A percentile compares a stretch with the other conserved stretches of the same genome.
These are phyloP conservation scores for Flammula alnicola DNA, from an alignment of 1,284 basidiomycete genomes.

Conservation along the genomic window DNA sequence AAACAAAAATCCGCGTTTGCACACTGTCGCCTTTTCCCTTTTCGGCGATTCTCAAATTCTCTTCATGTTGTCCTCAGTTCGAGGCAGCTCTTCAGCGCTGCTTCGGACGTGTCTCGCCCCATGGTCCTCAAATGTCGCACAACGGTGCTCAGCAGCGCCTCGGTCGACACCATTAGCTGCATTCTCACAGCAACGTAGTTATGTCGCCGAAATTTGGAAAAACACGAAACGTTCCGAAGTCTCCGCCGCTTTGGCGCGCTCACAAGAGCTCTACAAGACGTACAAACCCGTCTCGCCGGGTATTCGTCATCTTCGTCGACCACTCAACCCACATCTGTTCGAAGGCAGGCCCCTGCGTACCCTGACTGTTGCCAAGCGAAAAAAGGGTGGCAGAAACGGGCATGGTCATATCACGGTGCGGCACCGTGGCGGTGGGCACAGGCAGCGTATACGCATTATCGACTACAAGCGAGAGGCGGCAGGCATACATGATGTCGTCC, in stretches of 20 bases:
- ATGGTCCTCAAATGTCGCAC: too few relatives aligned
- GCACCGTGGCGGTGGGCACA: constrained; percentile 91
- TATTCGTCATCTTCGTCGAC: constrained; percentile 86
- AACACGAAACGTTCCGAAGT: constrained; percentile 36
- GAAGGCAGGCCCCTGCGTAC: constrained; percentile 82
- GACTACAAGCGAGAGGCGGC: constrained; percentile 84
- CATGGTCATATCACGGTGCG: constrained; percentile 90
- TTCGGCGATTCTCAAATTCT: constrained; percentile 20
- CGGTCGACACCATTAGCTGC: constrained; percentile 14
- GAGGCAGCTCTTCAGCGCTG: constrained; percentile 36
- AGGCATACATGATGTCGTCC: constrained; percentile 87
- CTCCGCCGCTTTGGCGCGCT: constrained; percentile 42
- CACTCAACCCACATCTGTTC: constrained; percentile 84
- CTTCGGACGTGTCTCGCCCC: constrained; percentile 35
- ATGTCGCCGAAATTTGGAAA: constrained; percentile 44
- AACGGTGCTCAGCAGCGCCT: too few relatives aligned
- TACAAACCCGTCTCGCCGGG: constrained; percentile 90
- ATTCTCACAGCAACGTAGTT: constrained; percentile 31
- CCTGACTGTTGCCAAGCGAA: constrained; percentile 84
- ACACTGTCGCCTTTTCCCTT: constrained; percentile 11
- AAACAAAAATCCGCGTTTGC: constrained; percentile 28
- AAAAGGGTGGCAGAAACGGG: constrained; percentile 86
- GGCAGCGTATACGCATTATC: constrained; percentile 82
- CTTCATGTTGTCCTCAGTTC: constrained; percentile 40
- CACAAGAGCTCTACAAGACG: constrained; percentile 77